Percentiles rank a stretch among this genome's conserved stretches.
Conservation (phyloP, 2,329 filamentous ascomycete species). For the Colletotrichum echinochloae region DNA sequence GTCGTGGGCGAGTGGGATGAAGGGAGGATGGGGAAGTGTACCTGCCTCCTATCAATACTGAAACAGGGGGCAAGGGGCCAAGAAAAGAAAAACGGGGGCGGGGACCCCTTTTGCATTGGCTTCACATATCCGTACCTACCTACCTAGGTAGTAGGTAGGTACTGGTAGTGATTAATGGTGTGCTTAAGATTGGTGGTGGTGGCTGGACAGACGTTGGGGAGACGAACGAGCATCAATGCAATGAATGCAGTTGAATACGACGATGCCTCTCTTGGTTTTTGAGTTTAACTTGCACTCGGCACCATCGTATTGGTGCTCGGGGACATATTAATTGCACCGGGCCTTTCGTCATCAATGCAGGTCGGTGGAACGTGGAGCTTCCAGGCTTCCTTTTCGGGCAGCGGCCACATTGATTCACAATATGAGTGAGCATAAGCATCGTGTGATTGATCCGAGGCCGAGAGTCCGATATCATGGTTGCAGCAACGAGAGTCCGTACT, state of each 20-base stretch:
- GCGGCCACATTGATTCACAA: background rate
- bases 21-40: too few relatives aligned
- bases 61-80: slow-evolving; percentile 16
- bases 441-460: background rate
- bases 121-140: background rate
- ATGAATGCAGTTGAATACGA: background rate
- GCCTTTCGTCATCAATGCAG: slow-evolving; percentile 17
- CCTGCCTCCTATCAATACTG: too few relatives aligned
- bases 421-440: background rate
- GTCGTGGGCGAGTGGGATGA: background rate
- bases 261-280: background rate
- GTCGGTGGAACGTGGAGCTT: slow-evolving; percentile 22
- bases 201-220: too few relatives aligned
- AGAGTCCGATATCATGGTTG: background rate
- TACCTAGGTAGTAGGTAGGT: too few relatives aligned
- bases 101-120: background rate
- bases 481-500: too few relatives aligned
- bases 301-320: too few relatives aligned
- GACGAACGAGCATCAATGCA: background rate
- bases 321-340: too few relatives aligned
- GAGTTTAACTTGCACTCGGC: too few relatives aligned
- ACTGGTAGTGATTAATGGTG: too few relatives aligned
- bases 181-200: too few relatives aligned
- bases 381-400: slow-evolving; percentile 20
- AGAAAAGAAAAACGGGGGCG: background rate